Evolutionary conservation across 2,329 filamentous ascomycete genomes (phyloP), one percentile per base, ranked within the genome.

Genomic region (Colletotrichum eleusines): DNA sequence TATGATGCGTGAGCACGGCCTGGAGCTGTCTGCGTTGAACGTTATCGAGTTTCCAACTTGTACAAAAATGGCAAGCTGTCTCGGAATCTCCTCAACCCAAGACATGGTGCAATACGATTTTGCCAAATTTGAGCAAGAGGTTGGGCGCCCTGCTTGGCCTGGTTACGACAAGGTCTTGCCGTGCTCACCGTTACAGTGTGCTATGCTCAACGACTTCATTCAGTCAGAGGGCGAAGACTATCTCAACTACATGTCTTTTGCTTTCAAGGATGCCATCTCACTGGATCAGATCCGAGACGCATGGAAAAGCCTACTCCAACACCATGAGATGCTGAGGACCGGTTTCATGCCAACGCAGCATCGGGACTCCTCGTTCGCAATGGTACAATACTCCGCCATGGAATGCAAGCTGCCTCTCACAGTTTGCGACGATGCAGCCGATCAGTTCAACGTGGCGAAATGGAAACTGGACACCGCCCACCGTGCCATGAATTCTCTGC

Each of bases 101-200:
- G 12, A 46, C 2, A 14, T 20, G 3, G n/a, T 2, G 31, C 31
- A 28, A 1, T 84, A 84, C 40, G 81, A 88, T 50, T 76, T 87
- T 20, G 60, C 75, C 0, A 69, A 44, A 1, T 88, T 89, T 64
- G 76, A 79, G 14, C 60, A 64, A 0, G 72, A 78, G 5, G 75
- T 84, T 2, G 11, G 73, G 71, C 2, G 38, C 60, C 18, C 31
- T 76, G 4, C 69, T 74, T 4, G 28, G 61, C n/a, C 54, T 77
- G 59, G 80, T 0, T 74, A 94, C 1, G 86, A 92, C 73, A 81
- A 85, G 1, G 77, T 96, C 5, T 84, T 92, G 0, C 95, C 95
- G 0, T 97, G 94, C 77, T 97, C 94, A 0, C 85, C 91, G 0
- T 84, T 94, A 0, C 95, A 98, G 75, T 87, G 88, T 59, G 94